Conservation (phyloP, 306 rosid genomes). For the Hippophae tibetana region DNA sequence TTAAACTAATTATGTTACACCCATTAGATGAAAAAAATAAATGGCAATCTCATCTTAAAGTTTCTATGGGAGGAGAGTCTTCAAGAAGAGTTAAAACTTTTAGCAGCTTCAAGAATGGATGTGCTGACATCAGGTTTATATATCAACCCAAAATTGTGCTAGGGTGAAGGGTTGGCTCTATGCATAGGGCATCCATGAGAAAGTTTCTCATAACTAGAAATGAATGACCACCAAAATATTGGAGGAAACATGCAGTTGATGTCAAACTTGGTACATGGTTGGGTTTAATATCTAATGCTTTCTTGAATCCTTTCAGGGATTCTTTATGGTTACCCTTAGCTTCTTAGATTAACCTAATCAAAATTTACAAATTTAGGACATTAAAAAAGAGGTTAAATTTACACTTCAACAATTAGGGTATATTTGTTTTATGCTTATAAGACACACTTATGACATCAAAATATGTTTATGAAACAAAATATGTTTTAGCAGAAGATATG, state of each 20-base stretch:
- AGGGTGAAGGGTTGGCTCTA: conserved; percentile 64
- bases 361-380: conserved; percentile 11
- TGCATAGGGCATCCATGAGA: conserved; percentile 67
- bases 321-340: conserved; percentile 68
- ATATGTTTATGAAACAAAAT: too few species aligned
- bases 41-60: conserved; percentile 44
- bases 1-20: too few species aligned
- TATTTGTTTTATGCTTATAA: background rate
- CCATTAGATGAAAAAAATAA: background rate
- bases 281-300: conserved; percentile 68
- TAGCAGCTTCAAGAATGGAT: conserved; percentile 51
- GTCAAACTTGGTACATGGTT: conserved; percentile 72
- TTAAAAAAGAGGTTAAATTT: background rate
- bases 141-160: conserved; percentile 90
- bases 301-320: conserved; percentile 57
- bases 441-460: background rate
- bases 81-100: conserved; percentile 75
- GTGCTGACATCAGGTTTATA: conserved; percentile 47
- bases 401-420: background rate
- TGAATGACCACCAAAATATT: conserved; percentile 61
- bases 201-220: conserved; percentile 64
- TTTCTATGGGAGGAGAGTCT: conserved; percentile 73
- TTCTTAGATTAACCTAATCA: conserved; percentile 55
- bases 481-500: too few species aligned
- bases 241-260: conserved; percentile 61